These are phyloP conservation scores for Hymenoscyphus repandus DNA, from an alignment of 2,329 filamentous ascomycete species.

Conservation along the genomic window DNA sequence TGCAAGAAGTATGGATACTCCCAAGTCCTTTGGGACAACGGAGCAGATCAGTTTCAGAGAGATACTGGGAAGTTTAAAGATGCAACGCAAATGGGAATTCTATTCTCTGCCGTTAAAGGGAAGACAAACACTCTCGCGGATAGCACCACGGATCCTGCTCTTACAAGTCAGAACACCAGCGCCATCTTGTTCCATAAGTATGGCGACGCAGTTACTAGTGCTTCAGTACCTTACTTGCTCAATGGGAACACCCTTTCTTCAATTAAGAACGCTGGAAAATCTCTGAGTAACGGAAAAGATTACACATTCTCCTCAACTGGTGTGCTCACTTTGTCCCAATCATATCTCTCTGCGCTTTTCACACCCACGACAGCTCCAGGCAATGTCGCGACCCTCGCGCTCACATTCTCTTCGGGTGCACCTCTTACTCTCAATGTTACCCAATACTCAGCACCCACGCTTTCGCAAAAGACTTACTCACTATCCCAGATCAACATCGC, in stretches of 20 bases:
- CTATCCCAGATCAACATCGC: neutral
- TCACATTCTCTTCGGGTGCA: slow-evolving; percentile 48
- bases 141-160: slow-evolving; percentile 40
- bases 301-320: slow-evolving; percentile 40
- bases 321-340: slow-evolving; percentile 41
- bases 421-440: slow-evolving; percentile 43
- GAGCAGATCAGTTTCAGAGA: slow-evolving; percentile 49
- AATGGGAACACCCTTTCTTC: slow-evolving; percentile 48
- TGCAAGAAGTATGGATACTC: slow-evolving; percentile 45
- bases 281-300: slow-evolving; percentile 36
- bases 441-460: slow-evolving; percentile 44
- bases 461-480: slow-evolving; percentile 13
- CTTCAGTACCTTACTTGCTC: slow-evolving; percentile 44
- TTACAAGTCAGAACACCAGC: slow-evolving; percentile 38
- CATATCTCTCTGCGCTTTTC: slow-evolving; percentile 43
- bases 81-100: slow-evolving; percentile 41
- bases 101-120: slow-evolving; percentile 40
- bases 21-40: slow-evolving; percentile 55
- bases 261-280: slow-evolving; percentile 34
- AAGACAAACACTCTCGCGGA: slow-evolving; percentile 45
- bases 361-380: slow-evolving; percentile 38
- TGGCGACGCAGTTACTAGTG: slow-evolving; percentile 38
- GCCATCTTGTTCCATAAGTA: slow-evolving; percentile 51
- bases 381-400: slow-evolving; percentile 43
- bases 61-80: slow-evolving; percentile 45